Percentiles rank a stretch among this genome's conserved stretches.
Evolutionary conservation across 1,139 yeast species (phyloP).

Genomic region (Magnusiomyces clavatus): DNA sequence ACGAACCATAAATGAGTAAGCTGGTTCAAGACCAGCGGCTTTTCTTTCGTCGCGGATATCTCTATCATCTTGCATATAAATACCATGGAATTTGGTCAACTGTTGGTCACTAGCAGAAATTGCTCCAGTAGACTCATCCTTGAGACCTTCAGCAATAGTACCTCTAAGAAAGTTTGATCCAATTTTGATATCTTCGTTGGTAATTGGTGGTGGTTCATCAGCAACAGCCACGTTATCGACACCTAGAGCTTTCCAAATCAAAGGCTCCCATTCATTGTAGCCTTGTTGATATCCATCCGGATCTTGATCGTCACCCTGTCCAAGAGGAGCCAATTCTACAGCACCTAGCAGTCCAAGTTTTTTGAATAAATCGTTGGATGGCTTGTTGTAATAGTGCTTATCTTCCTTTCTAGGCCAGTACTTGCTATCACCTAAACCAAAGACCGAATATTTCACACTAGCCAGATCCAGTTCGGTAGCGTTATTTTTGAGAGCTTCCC

Average conservation of each 20-base stretch:
- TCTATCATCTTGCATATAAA: conserved; percentile 98
- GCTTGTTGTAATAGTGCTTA: conserved; percentile 87
- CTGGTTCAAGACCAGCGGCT: conserved; percentile 89
- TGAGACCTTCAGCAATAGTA: conserved; percentile 80
- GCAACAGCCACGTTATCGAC: conserved; percentile 77
- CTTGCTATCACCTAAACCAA: conserved; percentile 88
- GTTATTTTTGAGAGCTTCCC: conserved; percentile 67
- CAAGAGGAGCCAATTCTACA: conserved; percentile 61
- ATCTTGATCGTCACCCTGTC: conserved; percentile 94
- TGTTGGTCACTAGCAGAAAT: conserved; percentile 91
- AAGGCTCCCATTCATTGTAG: conserved; percentile 77
- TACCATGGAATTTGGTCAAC: conserved; percentile 95
- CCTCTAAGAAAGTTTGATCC: conserved; percentile 86
- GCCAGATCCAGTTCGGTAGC: conserved; percentile 69
- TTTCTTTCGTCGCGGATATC: conserved; percentile 91
- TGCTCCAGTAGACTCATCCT: conserved; percentile 82
- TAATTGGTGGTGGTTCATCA: conserved; percentile 93
- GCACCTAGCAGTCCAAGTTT: conserved; percentile 68
- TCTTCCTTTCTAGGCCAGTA: conserved; percentile 98
- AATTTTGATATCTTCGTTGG: conserved; percentile 92
- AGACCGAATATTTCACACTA: conserved; percentile 61
- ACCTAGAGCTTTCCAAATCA: conserved; percentile 82
- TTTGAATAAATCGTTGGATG: conserved; percentile 65
- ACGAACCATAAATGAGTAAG: conserved; percentile 93
- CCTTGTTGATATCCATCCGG: conserved; percentile 94